phyloP scores from a whole-genome alignment of 2,329 filamentous ascomycete species.

The Penicillium hesseltinei region DNA sequence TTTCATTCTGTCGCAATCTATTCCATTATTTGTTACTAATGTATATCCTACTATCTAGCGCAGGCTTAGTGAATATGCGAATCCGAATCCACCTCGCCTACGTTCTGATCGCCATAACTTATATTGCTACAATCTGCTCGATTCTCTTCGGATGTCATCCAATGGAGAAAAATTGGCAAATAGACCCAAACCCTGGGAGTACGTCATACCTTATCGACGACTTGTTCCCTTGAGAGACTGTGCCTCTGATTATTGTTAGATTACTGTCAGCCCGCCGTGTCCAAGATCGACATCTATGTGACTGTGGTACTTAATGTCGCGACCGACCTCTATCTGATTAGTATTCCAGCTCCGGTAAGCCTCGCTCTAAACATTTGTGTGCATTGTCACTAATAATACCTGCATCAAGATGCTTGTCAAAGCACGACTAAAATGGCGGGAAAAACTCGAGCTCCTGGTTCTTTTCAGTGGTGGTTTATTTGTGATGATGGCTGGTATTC shows the following conservation, averaged over 20 bases:
- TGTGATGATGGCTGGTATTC: slow-evolving; percentile 54
- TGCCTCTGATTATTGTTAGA: slow-evolving; percentile 29
- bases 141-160: slow-evolving; percentile 55
- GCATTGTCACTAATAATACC: background rate
- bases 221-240: background rate
- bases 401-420: slow-evolving; percentile 51
- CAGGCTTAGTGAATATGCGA: slow-evolving; percentile 42
- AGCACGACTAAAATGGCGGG: slow-evolving; percentile 48
- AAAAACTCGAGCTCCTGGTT: slow-evolving; percentile 54
- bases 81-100: slow-evolving; percentile 53
- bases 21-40: background rate
- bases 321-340: slow-evolving; percentile 61
- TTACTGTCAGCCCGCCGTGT: slow-evolving; percentile 51
- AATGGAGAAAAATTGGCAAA: slow-evolving; percentile 58
- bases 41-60: slow-evolving; percentile 29
- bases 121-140: slow-evolving; percentile 50
- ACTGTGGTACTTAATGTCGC: slow-evolving; percentile 53
- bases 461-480: slow-evolving; percentile 58
- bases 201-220: slow-evolving; percentile 22
- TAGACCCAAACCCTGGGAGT: slow-evolving; percentile 58
- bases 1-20: background rate
- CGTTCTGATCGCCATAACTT: slow-evolving; percentile 49
- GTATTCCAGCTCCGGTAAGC: slow-evolving; percentile 56
- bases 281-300: slow-evolving; percentile 53
- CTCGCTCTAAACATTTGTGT: too few relatives aligned